phyloP scores from a whole-genome alignment of 139 green algal genomes.

The Bryopsis sp. region DNA sequence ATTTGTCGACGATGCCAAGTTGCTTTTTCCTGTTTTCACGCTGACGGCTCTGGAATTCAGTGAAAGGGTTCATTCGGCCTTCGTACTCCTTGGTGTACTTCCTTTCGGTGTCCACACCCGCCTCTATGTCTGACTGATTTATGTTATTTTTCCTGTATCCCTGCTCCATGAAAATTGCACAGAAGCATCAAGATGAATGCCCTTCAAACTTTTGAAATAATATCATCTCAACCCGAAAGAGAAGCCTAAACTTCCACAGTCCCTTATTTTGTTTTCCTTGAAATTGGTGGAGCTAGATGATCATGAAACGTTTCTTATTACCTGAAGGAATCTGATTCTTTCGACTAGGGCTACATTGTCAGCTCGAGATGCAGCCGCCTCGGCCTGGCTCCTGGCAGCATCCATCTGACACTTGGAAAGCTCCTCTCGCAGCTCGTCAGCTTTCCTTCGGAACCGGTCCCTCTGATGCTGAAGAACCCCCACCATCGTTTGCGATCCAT shows the following conservation, averaged over 20 bases:
- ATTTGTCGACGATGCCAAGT: slow-evolving; percentile 25
- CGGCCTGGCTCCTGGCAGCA: slow-evolving; percentile 29
- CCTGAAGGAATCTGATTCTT: slow-evolving; percentile 66
- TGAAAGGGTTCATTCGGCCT: slow-evolving; percentile 82
- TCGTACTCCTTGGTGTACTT: slow-evolving; percentile 83
- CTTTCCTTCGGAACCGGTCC: slow-evolving; percentile 58
- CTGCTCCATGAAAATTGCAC: background rate
- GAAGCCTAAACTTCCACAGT: too few relatives aligned
- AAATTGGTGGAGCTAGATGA: too few relatives aligned
- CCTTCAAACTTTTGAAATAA: too few relatives aligned
- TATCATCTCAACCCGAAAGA: too few relatives aligned
- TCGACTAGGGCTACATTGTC: slow-evolving; percentile 91
- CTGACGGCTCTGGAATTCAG: slow-evolving; percentile 51
- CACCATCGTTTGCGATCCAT: slow-evolving; percentile 47
- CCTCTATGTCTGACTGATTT: slow-evolving; percentile 39
- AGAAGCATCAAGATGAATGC: too few relatives aligned
- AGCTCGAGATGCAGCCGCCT: slow-evolving; percentile 36
- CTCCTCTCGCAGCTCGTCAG: slow-evolving; percentile 66
- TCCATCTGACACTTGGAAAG: slow-evolving; percentile 24
- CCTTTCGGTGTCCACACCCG: slow-evolving; percentile 52
- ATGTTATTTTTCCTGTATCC: slow-evolving; percentile 15
- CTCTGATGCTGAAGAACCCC: slow-evolving; percentile 68
- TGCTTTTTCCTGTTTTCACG: slow-evolving; percentile 22
- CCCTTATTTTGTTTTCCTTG: too few relatives aligned
- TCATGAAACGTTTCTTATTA: background rate